Evolutionary conservation across 2,329 filamentous ascomycete species (phyloP).

Genomic region (Rasamsonia emersonii): DNA sequence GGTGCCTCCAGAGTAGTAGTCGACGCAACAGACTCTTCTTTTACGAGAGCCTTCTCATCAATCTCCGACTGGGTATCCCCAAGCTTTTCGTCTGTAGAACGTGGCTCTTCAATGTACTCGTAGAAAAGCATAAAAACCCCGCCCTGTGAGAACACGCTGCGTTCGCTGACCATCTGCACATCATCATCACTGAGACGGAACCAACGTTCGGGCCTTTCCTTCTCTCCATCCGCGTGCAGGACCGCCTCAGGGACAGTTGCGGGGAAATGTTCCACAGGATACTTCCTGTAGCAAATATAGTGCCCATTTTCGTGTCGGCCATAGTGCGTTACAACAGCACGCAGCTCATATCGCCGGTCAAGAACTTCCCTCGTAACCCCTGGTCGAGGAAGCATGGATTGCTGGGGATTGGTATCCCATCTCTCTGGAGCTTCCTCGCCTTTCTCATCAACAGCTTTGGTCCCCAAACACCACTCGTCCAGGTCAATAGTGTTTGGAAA

Average conservation of each 20-base stretch:
- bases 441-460: slow-evolving; percentile 19
- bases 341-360: slow-evolving; percentile 58
- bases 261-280: slow-evolving; percentile 38
- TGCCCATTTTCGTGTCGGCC: slow-evolving; percentile 92
- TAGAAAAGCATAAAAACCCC: slow-evolving; percentile 98
- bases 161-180: slow-evolving; percentile 65
- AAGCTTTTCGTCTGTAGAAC: not conserved
- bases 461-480: slow-evolving; percentile 76
- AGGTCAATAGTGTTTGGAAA: slow-evolving; percentile 71
- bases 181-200: slow-evolving; percentile 88
- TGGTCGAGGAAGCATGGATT: slow-evolving; percentile 63
- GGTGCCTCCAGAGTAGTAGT: no score
- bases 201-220: slow-evolving; percentile 54
- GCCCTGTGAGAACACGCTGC: slow-evolving; percentile 62
- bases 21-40: no score
- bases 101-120: slow-evolving; percentile 55
- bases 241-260: slow-evolving; percentile 22
- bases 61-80: not conserved
- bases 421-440: slow-evolving; percentile 46
- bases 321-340: slow-evolving; percentile 79
- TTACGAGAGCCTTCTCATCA: no score
- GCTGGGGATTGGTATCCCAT: slow-evolving; percentile 60
- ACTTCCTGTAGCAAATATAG: slow-evolving; percentile 82
- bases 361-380: slow-evolving; percentile 45
- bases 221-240: slow-evolving; percentile 23